Evolutionary conservation across 1,284 basidiomycete genomes (phyloP), one percentile per base, ranked within the genome.

Genomic region (Ustilago shanxiensis): DNA sequence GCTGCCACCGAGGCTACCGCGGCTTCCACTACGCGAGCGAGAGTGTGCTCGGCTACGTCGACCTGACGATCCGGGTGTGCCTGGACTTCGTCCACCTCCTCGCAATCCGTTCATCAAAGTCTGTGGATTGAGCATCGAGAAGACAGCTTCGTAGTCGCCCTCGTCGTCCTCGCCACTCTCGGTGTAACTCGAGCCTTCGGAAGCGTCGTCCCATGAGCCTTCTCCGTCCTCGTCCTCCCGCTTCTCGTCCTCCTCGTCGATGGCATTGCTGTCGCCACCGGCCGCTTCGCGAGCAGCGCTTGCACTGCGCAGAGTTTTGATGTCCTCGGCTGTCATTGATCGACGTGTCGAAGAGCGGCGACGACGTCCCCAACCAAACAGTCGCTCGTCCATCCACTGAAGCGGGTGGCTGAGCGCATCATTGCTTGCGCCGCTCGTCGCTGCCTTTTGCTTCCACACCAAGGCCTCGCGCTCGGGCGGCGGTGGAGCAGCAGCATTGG

Each of bases 301-400:
- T 3, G 61, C 29, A 29, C 57, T 51, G 20, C 70, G 75, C 11
- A 70, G 60, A 29, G 31, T 52, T 50, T 63, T 66, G 61, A 78
- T 62, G 55, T 71, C 76, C 16, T 78, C 76, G 8, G 61, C 58
- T 14, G 72, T 74, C 67, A 78, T 65, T n/a, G 60, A 20, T 13
- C 76, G 67, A n/a, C 77, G 72, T 39, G 72, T 62, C 52, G 79
- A 79, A 8, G 72, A 72, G 18, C 72, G 66, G 47, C 71, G 67
- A 1, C 79, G 50, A 5, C 62, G 44, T 20, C 79, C 73, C 95
- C 95, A 97, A 39, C 95, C 95, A 86, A 96, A 97, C 44, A 97
- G 88, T 18, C 93, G 90, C 87, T 96, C 95, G 85, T 97, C 95
- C 37, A 96, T 89, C 94, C 94, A 95, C 51, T 86, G 85, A 28